Evolutionary conservation across 345 rosid species (phyloP).

Genomic region (Durio zibethinus): DNA sequence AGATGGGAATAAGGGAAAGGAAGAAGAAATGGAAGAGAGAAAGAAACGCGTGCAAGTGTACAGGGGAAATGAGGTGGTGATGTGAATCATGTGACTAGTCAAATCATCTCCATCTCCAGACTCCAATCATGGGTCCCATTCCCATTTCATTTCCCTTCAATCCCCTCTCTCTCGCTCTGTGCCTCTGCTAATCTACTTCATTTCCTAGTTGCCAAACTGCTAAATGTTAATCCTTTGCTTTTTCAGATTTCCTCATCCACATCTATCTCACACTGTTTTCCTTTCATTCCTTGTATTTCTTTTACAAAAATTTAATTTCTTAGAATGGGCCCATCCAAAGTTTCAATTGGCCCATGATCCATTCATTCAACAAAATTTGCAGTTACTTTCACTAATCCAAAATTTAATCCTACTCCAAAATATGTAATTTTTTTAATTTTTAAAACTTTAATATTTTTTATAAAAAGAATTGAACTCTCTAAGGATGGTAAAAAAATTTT

Average conservation of each 20-base stretch:
- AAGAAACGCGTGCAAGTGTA: not conserved
- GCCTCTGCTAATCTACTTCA: not conserved
- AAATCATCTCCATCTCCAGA: conserved; percentile 13
- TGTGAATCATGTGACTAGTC: conserved; percentile 20
- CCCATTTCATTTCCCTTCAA: not conserved
- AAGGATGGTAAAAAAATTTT: not conserved
- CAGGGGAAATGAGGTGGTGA: not conserved
- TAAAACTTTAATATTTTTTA: too few species aligned
- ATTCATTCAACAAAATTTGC: conserved; percentile 17
- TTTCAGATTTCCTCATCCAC: not conserved
- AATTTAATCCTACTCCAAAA: too few species aligned
- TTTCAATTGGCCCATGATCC: conserved; percentile 22
- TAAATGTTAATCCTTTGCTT: not conserved
- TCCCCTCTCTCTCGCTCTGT: not conserved
- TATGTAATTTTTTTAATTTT: too few species aligned
- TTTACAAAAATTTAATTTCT: not conserved
- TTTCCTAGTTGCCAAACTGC: not conserved
- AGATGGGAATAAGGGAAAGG: not conserved
- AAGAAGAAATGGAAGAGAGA: too few species aligned
- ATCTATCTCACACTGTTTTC: not conserved
- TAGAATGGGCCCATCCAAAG: conserved; percentile 19
- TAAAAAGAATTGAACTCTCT: too few species aligned
- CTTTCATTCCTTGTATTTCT: not conserved
- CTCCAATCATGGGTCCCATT: conserved; percentile 18
- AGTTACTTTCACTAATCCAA: conserved; percentile 44